Conservation (phyloP, 2,329 filamentous ascomycete genomes). For the Fusarium ambrosium region DNA sequence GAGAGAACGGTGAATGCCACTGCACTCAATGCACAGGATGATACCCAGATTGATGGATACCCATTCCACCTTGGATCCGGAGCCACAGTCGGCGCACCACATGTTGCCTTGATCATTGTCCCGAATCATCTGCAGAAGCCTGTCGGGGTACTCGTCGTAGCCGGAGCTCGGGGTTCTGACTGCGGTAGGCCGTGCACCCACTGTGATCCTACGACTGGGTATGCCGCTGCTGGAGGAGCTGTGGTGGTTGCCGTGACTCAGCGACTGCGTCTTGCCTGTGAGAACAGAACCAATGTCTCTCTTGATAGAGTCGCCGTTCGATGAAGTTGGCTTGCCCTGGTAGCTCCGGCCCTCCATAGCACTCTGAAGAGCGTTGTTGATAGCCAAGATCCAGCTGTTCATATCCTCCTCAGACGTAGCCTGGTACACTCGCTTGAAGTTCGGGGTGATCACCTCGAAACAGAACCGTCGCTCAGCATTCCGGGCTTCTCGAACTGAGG, state of each 20-base stretch:
- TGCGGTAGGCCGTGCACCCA: conserved; percentile 85
- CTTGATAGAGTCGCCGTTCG: conserved; percentile 68
- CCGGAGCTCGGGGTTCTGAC: conserved; percentile 76
- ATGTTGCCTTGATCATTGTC: conserved; percentile 93
- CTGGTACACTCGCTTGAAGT: conserved; percentile 96
- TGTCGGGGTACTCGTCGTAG: conserved; percentile 87
- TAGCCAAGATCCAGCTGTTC: conserved; percentile 94
- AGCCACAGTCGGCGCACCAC: conserved; percentile 95
- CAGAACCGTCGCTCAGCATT: conserved; percentile 96
- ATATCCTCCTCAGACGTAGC: conserved; percentile 98
- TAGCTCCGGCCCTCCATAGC: conserved; percentile 87
- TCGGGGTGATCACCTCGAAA: conserved; percentile 97
- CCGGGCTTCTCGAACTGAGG: conserved; percentile 93
- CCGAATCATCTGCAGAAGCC: conserved; percentile 86
- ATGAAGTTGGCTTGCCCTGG: conserved; percentile 63
- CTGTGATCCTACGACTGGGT: conserved; percentile 88
- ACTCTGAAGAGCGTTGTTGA: conserved; percentile 97
- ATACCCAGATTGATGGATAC: conserved; percentile 98
- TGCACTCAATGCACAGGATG: conserved; percentile 97
- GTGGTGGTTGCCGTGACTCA: conserved; percentile 68
- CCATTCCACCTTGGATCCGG: conserved; percentile 95
- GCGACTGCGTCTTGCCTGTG: conserved; percentile 88
- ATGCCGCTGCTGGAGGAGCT: conserved; percentile 63
- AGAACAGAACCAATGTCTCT: conserved; percentile 93
- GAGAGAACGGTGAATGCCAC: conserved; percentile 94